These are phyloP conservation scores for Colletotrichum cordylinicola DNA, from an alignment of 2,329 filamentous ascomycete species.

Conservation along the genomic window DNA sequence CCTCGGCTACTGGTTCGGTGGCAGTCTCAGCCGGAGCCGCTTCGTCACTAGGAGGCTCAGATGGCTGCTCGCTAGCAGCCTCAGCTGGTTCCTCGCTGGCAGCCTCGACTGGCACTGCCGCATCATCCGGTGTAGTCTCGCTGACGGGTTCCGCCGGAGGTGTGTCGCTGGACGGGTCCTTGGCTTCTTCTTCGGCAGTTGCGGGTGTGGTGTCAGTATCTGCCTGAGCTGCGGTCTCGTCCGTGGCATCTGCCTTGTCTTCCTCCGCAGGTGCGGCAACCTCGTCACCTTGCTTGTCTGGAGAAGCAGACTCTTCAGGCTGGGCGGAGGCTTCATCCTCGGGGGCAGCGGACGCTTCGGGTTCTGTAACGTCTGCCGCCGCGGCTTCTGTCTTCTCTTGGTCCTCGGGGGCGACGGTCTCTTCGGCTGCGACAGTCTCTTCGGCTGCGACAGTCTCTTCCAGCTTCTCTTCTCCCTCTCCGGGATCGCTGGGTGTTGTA, in stretches of 20 bases:
- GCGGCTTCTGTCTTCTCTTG: background rate
- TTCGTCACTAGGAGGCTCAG: background rate
- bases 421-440: background rate
- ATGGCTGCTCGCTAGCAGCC: background rate
- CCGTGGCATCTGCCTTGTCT: background rate
- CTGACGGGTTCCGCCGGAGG: background rate
- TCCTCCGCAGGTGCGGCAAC: background rate
- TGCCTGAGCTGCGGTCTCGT: background rate
- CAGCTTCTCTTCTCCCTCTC: background rate
- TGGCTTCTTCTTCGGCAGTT: background rate
- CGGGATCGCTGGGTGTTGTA: background rate
- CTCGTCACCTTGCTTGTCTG: background rate
- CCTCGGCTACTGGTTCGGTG: background rate
- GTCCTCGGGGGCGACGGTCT: background rate
- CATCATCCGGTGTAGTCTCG: background rate
- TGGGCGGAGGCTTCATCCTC: background rate
- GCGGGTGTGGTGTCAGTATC: background rate
- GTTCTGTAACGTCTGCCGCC: background rate
- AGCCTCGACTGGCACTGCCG: background rate
- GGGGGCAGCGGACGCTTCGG: background rate
- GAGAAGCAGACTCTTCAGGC: background rate
- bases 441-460: background rate
- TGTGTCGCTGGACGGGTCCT: background rate
- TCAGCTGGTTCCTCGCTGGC: background rate
- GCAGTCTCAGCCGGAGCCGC: background rate